Percentiles rank a stretch among this genome's conserved stretches.
phyloP scores from a whole-genome alignment of 2,329 filamentous ascomycete genomes.

The Coleophoma eucalyptorum region DNA sequence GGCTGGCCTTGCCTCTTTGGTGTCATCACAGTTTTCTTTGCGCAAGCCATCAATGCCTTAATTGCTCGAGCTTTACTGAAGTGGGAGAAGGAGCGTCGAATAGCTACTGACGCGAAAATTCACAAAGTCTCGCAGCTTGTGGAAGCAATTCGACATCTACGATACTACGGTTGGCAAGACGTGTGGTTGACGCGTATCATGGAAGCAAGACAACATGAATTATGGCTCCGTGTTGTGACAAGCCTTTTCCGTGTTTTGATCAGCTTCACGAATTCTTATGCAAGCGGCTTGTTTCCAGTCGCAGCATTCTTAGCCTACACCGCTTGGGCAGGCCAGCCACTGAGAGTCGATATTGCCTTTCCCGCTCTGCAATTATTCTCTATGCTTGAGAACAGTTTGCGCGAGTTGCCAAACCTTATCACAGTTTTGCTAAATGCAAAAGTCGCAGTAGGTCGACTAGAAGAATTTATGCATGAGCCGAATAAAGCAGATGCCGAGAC shows the following conservation, averaged over 20 bases:
- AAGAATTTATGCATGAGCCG: slow-evolving; percentile 82
- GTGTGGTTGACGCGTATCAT: slow-evolving; percentile 70
- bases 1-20: slow-evolving; percentile 77
- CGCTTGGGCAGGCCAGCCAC: slow-evolving; percentile 58
- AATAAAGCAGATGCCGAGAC: slow-evolving; percentile 58
- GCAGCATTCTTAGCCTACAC: slow-evolving; percentile 82
- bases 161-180: slow-evolving; percentile 67
- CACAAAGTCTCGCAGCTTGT: slow-evolving; percentile 84
- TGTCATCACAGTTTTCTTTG: slow-evolving; percentile 62
- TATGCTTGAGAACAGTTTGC: slow-evolving; percentile 69
- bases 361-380: slow-evolving; percentile 79
- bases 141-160: slow-evolving; percentile 41
- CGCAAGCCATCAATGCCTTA: slow-evolving; percentile 65
- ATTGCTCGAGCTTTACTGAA: slow-evolving; percentile 63
- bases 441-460: slow-evolving; percentile 78
- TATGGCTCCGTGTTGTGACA: slow-evolving; percentile 61
- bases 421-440: slow-evolving; percentile 76
- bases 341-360: slow-evolving; percentile 81
- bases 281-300: slow-evolving; percentile 73
- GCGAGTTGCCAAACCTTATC: slow-evolving; percentile 71
- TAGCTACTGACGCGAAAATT: slow-evolving; percentile 72
- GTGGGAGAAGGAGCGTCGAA: slow-evolving; percentile 68
- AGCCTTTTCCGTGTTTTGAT: slow-evolving; percentile 62
- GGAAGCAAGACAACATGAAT: slow-evolving; percentile 62
- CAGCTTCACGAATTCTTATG: slow-evolving; percentile 64